Percentiles rank a stretch among this genome's conserved stretches.
phyloP scores from a whole-genome alignment of 148 eudicot genomes.

The Rhododendron ferrugineum region DNA sequence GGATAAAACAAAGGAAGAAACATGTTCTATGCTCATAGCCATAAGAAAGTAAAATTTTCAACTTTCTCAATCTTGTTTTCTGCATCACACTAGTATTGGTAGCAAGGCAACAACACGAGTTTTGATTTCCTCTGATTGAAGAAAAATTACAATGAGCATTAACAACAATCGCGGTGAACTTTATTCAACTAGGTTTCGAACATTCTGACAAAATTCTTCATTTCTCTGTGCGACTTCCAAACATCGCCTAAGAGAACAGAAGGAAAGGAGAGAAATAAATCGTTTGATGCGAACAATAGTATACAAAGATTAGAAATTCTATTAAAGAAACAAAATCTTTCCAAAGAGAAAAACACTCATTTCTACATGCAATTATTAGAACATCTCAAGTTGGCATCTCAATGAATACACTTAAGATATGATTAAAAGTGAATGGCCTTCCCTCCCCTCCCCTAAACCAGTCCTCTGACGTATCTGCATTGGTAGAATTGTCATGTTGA shows the following conservation, averaged over 20 bases:
- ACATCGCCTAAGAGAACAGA: not conserved
- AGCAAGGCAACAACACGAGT: not conserved
- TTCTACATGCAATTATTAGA: constrained; percentile 12
- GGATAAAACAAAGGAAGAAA: not conserved
- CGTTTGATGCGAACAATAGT: too few species aligned
- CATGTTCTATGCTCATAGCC: not conserved
- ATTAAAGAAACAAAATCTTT: constrained; percentile 13
- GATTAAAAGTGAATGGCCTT: not conserved
- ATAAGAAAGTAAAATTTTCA: not conserved
- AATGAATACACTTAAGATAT: not conserved
- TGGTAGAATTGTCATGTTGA: constrained; percentile 1
- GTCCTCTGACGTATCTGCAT: not conserved
- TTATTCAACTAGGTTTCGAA: not conserved
- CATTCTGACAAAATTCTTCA: not conserved
- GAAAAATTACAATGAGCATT: not conserved
- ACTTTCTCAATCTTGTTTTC: not conserved
- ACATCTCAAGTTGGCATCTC: constrained; percentile 9
- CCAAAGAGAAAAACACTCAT: constrained; percentile 14
- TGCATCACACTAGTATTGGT: not conserved
- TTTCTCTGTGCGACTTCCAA: not conserved
- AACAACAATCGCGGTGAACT: not conserved
- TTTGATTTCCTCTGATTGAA: not conserved
- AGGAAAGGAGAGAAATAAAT: not conserved
- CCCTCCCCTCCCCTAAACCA: not conserved
- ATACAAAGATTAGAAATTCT: not conserved